Percentiles rank a stretch among this genome's conserved stretches.
phyloP scores from a whole-genome alignment of 2,329 filamentous ascomycete species.

The Cordyceps fumosorosea region DNA sequence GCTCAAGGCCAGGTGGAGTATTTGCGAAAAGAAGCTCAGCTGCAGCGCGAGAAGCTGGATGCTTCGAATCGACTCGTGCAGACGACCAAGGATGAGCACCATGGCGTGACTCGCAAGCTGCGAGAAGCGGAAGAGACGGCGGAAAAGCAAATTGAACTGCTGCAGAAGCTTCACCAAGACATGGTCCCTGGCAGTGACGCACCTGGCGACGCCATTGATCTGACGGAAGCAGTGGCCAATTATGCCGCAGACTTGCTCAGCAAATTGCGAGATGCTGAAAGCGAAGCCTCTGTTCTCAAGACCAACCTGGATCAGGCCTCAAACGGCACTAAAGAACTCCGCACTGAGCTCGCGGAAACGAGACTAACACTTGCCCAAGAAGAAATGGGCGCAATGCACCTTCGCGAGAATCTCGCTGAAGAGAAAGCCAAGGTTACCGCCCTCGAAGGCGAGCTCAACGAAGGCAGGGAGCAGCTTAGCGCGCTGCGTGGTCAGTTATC shows the following conservation, averaged over 20 bases:
- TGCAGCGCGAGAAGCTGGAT: slow-evolving; percentile 54
- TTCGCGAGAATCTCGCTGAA: slow-evolving; percentile 47
- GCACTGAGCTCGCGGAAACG: slow-evolving; percentile 48
- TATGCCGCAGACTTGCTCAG: slow-evolving; percentile 52
- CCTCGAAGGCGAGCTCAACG: slow-evolving; percentile 51
- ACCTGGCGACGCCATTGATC: slow-evolving; percentile 49
- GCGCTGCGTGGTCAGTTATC: slow-evolving; percentile 65
- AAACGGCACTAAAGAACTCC: slow-evolving; percentile 46
- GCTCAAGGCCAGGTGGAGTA: slow-evolving; percentile 57
- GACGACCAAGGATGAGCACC: slow-evolving; percentile 46
- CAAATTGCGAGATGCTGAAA: slow-evolving; percentile 54
- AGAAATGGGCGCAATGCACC: slow-evolving; percentile 43
- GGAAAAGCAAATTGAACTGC: slow-evolving; percentile 44
- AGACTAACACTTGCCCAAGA: slow-evolving; percentile 46
- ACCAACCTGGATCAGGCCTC: slow-evolving; percentile 58
- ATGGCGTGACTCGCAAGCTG: slow-evolving; percentile 43
- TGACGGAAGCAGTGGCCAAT: slow-evolving; percentile 54
- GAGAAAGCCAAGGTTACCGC: slow-evolving; percentile 48
- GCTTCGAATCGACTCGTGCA: slow-evolving; percentile 53
- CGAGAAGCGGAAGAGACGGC: slow-evolving; percentile 44
- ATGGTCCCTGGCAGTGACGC: slow-evolving; percentile 46
- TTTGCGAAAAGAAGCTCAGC: slow-evolving; percentile 52
- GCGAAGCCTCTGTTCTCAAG: slow-evolving; percentile 51
- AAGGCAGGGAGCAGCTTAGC: slow-evolving; percentile 63
- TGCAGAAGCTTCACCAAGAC: slow-evolving; percentile 54